A percentile compares a stretch with the other conserved stretches of the same genome.
These are phyloP conservation scores for Calonectria henricotiae DNA, from an alignment of 2,329 filamentous ascomycete species.

Conservation along the genomic window DNA sequence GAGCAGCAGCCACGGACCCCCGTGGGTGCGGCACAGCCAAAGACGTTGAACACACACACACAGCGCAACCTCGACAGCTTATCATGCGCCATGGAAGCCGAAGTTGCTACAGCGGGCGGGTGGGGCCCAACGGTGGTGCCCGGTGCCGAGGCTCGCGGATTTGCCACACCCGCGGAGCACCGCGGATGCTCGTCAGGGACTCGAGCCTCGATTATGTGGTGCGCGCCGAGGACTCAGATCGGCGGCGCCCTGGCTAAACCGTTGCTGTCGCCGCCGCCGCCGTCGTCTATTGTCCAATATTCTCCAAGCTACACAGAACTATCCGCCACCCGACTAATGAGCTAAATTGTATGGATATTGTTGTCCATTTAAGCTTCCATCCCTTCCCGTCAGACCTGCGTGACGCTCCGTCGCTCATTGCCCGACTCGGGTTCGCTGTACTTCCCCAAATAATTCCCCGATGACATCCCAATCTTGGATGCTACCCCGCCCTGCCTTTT, in stretches of 20 bases:
- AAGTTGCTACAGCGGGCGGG: not conserved
- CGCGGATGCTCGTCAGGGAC: slow-evolving; percentile 6
- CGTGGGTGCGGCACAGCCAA: slow-evolving; percentile 1
- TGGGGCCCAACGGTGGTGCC: not conserved
- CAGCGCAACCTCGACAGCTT: not conserved
- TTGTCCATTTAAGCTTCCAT: slow-evolving; percentile 8
- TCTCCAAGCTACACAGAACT: too few species aligned
- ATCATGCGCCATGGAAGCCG: not conserved
- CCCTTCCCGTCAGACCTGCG: not conserved
- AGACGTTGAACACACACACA: too few species aligned
- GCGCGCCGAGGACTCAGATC: not conserved
- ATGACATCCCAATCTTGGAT: slow-evolving; percentile 1
- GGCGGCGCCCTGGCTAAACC: not conserved
- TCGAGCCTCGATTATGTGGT: not conserved
- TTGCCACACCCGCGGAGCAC: slow-evolving; percentile 15
- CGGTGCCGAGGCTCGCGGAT: slow-evolving; percentile 22
- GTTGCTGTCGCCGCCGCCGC: too few species aligned
- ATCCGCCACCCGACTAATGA: not conserved
- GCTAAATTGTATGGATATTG: not conserved
- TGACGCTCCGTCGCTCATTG: not conserved
- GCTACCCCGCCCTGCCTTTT: not conserved
- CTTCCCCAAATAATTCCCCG: not conserved
- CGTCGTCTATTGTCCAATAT: too few species aligned
- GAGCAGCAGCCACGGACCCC: slow-evolving; percentile 2
- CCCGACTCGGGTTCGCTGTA: not conserved